A percentile compares a stretch with the other conserved stretches of the same genome.
Conservation (phyloP, 164 flowering plant species). For the Litsea cubeba region DNA sequence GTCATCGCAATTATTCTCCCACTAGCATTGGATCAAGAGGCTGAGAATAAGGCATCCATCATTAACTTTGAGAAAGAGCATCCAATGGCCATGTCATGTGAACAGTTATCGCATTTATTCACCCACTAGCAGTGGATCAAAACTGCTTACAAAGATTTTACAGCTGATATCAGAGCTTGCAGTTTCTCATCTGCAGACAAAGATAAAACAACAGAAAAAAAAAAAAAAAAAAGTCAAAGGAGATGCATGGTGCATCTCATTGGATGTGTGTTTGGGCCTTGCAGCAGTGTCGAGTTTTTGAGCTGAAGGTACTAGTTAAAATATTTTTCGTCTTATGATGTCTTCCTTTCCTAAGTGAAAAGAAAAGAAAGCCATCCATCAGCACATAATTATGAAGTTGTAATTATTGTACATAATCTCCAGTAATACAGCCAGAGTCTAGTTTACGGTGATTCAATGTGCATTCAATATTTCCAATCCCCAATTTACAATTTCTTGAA, state of each 20-base stretch:
- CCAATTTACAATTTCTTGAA: no score
- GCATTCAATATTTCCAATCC: no score
- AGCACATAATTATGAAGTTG: no score
- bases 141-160: conserved; percentile 18
- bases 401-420: no score
- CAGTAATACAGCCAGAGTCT: no score
- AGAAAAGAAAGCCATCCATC: no score
- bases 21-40: conserved; percentile 24
- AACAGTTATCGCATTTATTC: conserved; percentile 15
- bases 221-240: neutral
- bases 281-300: neutral
- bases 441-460: no score
- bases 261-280: conserved; percentile 23
- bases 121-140: conserved; percentile 28
- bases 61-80: conserved; percentile 15
- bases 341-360: no score
- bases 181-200: neutral
- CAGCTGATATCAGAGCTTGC: conserved; percentile 9
- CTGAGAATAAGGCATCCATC: conserved; percentile 12
- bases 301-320: no score
- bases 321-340: no score
- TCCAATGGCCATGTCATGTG: conserved; percentile 7
- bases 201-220: neutral
- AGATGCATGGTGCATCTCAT: conserved; percentile 11
- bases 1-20: conserved; percentile 19